These are phyloP conservation scores for Globisporangium nodosum DNA, from an alignment of 352 stramenopile genomes.

Conservation along the genomic window DNA sequence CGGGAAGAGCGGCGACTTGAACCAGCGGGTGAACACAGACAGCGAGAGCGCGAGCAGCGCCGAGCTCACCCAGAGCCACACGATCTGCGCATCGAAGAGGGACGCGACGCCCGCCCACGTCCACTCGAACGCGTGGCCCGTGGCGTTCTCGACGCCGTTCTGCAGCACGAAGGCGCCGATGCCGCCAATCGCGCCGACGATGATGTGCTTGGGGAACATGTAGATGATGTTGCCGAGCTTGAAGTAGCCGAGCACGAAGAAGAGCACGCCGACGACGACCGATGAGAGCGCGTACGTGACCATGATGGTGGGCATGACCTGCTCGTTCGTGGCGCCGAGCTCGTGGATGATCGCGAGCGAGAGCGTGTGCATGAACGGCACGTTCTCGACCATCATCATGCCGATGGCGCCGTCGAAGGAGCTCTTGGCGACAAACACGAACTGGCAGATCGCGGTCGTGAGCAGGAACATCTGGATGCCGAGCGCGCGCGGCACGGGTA, in stretches of 20 bases:
- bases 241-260: slow-evolving; percentile 87
- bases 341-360: slow-evolving; percentile 81
- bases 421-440: slow-evolving; percentile 71
- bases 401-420: slow-evolving; percentile 70
- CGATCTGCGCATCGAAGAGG: slow-evolving; percentile 39
- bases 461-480: slow-evolving; percentile 84
- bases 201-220: slow-evolving; percentile 93
- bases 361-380: slow-evolving; percentile 93
- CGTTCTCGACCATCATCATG: slow-evolving; percentile 96
- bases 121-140: slow-evolving; percentile 58
- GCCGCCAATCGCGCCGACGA: slow-evolving; percentile 93
- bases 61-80: slow-evolving; percentile 70
- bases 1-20: slow-evolving; percentile 61
- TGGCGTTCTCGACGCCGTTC: slow-evolving; percentile 84
- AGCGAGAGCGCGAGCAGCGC: slow-evolving; percentile 46
- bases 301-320: slow-evolving; percentile 87
- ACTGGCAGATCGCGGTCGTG: slow-evolving; percentile 75
- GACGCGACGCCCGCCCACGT: slow-evolving; percentile 38
- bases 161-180: slow-evolving; percentile 87
- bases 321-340: slow-evolving; percentile 62
- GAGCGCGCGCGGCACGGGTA: slow-evolving; percentile 66
- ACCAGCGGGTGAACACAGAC: slow-evolving; percentile 45
- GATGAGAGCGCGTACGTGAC: slow-evolving; percentile 89
- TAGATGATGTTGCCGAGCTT: slow-evolving; percentile 91
- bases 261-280: slow-evolving; percentile 85